These are phyloP conservation scores for Saccharomyces hybrid DNA, from an alignment of 1,139 yeast species.

Conservation along the genomic window DNA sequence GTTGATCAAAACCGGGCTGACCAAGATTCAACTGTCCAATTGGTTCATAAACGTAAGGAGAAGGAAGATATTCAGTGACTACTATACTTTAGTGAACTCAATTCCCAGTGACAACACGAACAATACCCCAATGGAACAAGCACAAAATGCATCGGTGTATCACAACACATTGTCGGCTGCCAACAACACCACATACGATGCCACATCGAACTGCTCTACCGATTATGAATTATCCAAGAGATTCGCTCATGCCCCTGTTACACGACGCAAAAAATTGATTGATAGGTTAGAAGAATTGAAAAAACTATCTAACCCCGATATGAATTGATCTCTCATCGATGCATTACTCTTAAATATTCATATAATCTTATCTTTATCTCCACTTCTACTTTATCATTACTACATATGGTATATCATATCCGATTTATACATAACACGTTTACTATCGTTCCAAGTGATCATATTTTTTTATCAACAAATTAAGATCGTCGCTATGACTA, in stretches of 20 bases:
- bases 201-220: conserved; percentile 9
- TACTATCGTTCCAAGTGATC: neutral
- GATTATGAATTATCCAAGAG: conserved; percentile 22
- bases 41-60: conserved; percentile 97
- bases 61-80: conserved; percentile 49
- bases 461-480: neutral
- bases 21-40: conserved; percentile 83
- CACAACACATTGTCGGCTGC: neutral
- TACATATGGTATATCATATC: neutral
- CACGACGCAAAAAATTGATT: conserved; percentile 35
- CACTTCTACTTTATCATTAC: neutral
- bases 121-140: conserved; percentile 15
- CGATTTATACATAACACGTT: neutral
- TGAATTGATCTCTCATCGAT: conserved; percentile 1
- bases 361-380: neutral
- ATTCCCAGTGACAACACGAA: neutral
- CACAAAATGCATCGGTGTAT: conserved; percentile 4
- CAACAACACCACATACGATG: conserved; percentile 11
- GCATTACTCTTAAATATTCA: conserved; percentile 1
- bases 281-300: conserved; percentile 34
- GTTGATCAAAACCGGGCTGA: conserved; percentile 75
- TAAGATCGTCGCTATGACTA: neutral
- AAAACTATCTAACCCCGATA: conserved; percentile 12
- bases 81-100: conserved; percentile 20
- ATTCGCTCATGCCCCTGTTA: conserved; percentile 24